phyloP scores from a whole-genome alignment of 345 rosid genomes.

The Arabis hirsuta region DNA sequence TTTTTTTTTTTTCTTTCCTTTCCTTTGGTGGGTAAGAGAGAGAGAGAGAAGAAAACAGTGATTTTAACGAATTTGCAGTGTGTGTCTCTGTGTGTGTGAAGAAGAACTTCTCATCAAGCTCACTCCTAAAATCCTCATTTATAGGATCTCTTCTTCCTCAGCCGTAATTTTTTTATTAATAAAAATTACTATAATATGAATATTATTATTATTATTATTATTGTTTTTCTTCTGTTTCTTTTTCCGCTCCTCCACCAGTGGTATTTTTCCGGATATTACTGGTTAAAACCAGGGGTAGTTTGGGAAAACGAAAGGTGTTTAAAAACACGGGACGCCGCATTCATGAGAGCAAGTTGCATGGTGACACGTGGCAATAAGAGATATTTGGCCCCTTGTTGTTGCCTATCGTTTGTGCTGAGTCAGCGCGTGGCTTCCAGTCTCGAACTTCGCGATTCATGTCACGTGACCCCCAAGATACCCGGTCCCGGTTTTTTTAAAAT shows the following conservation, averaged over 20 bases:
- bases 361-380: constrained; percentile 45
- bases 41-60: constrained; percentile 33
- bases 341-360: constrained; percentile 35
- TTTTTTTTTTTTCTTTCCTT: not conserved
- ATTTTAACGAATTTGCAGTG: not conserved
- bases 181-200: not conserved
- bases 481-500: constrained; percentile 43
- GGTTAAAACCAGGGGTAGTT: not conserved
- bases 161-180: constrained; percentile 27
- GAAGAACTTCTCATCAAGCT: constrained; percentile 25
- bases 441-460: constrained; percentile 51
- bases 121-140: constrained; percentile 38
- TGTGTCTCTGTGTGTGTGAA: not conserved
- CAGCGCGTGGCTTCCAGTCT: constrained; percentile 48
- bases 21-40: constrained; percentile 28
- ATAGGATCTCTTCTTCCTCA: constrained; percentile 32
- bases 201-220: not conserved
- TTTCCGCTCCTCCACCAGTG: constrained; percentile 40
- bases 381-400: constrained; percentile 31
- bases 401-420: constrained; percentile 48
- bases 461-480: constrained; percentile 93
- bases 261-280: not conserved
- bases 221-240: constrained; percentile 21
- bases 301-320: not conserved
- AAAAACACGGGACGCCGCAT: constrained; percentile 53